Conservation (phyloP, 169 alveolate genomes). For the Prorocentrum cordatum region DNA sequence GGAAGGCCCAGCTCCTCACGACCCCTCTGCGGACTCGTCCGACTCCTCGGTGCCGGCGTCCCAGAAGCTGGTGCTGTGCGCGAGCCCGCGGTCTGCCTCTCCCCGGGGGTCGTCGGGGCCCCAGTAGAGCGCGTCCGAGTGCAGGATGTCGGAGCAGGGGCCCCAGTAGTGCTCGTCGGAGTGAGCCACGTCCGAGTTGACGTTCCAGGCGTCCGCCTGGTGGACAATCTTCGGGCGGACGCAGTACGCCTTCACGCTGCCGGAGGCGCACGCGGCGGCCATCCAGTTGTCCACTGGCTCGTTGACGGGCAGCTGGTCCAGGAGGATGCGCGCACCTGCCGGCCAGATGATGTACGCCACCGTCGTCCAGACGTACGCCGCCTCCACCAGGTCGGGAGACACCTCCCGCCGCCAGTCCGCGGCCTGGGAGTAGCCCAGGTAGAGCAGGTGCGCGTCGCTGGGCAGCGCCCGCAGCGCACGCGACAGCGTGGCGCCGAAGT, state of each 20-base stretch:
- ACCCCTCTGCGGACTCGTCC: no score
- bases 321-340: slow-evolving; percentile 8
- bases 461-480: background rate
- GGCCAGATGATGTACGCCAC: slow-evolving; percentile 68
- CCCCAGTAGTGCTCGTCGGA: slow-evolving; percentile 69
- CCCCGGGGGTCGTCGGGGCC: no score
- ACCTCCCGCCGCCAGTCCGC: slow-evolving; percentile 66
- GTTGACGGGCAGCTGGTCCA: slow-evolving; percentile 20
- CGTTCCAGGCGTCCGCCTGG: slow-evolving; percentile 66
- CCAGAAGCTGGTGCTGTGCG: no score
- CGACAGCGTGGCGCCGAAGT: background rate
- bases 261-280: slow-evolving; percentile 8
- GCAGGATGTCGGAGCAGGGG: slow-evolving; percentile 35
- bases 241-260: slow-evolving; percentile 36
- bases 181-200: slow-evolving; percentile 60
- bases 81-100: no score
- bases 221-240: slow-evolving; percentile 59
- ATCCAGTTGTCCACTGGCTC: slow-evolving; percentile 68
- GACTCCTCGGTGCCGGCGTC: no score
- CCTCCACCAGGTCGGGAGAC: slow-evolving; percentile 30
- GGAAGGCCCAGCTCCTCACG: no score
- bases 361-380: slow-evolving; percentile 52
- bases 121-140: slow-evolving; percentile 39
- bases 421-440: slow-evolving; percentile 66
- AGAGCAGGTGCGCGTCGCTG: slow-evolving; percentile 24